These are phyloP conservation scores for Xylaria hypoxylon DNA, from an alignment of 2,329 filamentous ascomycete genomes.

Conservation along the genomic window DNA sequence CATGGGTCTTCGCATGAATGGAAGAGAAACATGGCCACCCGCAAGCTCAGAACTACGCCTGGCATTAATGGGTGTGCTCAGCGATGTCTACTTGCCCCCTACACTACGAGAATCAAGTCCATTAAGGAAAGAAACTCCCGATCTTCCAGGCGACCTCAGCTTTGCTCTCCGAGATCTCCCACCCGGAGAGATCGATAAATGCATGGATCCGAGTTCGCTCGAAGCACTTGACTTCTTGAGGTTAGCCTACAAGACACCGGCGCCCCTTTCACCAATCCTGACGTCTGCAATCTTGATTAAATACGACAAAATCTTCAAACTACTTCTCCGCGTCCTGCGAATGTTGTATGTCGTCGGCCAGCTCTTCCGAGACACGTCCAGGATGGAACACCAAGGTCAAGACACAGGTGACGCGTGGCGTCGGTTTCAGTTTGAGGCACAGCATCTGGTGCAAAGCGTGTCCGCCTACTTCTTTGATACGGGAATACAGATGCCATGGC, in stretches of 20 bases:
- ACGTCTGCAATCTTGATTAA: conserved; percentile 76
- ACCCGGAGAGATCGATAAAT: conserved; percentile 81
- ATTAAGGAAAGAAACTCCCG: conserved; percentile 49
- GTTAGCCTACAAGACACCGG: conserved; percentile 83
- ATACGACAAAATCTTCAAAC: conserved; percentile 87
- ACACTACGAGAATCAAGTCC: conserved; percentile 45
- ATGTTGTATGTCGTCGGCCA: conserved; percentile 81
- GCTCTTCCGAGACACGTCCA: conserved; percentile 69
- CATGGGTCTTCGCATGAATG: conserved; percentile 87
- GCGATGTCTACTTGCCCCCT: conserved; percentile 72
- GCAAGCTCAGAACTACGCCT: conserved; percentile 93
- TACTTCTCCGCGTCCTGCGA: conserved; percentile 79
- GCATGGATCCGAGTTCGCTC: conserved; percentile 83
- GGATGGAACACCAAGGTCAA: conserved; percentile 52
- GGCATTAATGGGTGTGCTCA: conserved; percentile 85
- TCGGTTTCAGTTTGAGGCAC: conserved; percentile 79
- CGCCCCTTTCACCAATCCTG: conserved; percentile 78
- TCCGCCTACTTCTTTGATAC: conserved; percentile 83
- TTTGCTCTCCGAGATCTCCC: conserved; percentile 88
- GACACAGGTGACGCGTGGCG: conserved; percentile 58
- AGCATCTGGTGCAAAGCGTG: conserved; percentile 80
- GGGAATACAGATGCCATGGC: conserved; percentile 80
- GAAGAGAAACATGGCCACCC: conserved; percentile 88
- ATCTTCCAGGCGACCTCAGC: conserved; percentile 76
- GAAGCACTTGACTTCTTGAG: conserved; percentile 94